Evolutionary conservation across 78 protist species (phyloP), one percentile per base, ranked within the genome.

Genomic region (Dictyostelium discoideum): DNA sequence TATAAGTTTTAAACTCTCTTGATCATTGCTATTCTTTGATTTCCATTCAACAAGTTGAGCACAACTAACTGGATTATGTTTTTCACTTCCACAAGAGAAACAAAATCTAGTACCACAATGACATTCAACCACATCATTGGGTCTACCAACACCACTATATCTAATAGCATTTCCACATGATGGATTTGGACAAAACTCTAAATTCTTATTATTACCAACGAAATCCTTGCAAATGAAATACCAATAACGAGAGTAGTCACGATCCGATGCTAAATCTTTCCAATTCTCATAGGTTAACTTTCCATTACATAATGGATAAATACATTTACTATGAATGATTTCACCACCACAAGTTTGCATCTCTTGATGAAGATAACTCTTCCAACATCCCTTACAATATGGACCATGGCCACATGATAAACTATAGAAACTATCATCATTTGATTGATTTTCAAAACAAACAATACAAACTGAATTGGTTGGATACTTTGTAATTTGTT

Each of bases 61-160:
- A 86, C 97, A 96, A 26, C 54, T 54, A 2, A 96, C 97, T n/a
- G 97, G 97, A 24, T 86, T 89, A 77, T 96, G 97, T 73, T 84
- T 87, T 26, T 96, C 97, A 76, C 79, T 40, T 7, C 94, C 96
- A 82, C 97, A 96, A 5, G 83, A 76, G 50, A 95, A 95, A 88
- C 97, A 96, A 44, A 96, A 96, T 54, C 94, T 50, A 16, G 72
- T 82, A 2, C 97, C 97, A 69, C 97, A 96, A 39, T 85, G 79
- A 63, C 97, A 96, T 50, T 90, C 95, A 2, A 96, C 97, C 1
- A 96, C 87, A 79, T 96, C 97, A 13, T 39, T 76, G 16, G 95
- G 92, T 72, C 93, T 73, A 18, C 95, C 90, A 26, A 85, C 85
- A 39, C 94, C 92, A 39, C 54, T 40, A 50, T 39, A 87, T 24